phyloP scores from a whole-genome alignment of 257 asterid species.

The Gentiana straminea region DNA sequence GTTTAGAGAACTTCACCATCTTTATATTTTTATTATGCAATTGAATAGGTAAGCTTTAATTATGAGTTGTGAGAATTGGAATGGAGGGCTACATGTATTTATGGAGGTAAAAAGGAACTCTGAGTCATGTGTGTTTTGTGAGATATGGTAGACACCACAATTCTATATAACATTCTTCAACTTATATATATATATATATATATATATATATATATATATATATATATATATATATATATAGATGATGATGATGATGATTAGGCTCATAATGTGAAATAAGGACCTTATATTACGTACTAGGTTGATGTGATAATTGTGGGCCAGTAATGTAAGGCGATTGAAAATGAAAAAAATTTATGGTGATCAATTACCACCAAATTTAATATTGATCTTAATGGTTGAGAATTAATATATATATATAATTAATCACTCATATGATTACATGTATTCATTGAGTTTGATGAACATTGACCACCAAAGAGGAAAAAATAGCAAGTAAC shows the following conservation, averaged over 20 bases:
- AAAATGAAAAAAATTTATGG: background rate
- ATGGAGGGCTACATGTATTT: conserved; percentile 30
- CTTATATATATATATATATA: background rate
- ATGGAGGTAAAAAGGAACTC: conserved; percentile 41
- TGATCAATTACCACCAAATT: no score
- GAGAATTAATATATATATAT: no score
- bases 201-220: no score
- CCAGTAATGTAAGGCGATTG: conserved; percentile 15
- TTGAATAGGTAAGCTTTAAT: background rate
- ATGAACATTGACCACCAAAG: no score
- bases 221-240: background rate
- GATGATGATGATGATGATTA: conserved; percentile 5
- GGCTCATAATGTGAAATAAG: no score
- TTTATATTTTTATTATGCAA: background rate
- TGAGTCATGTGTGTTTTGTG: conserved; percentile 16
- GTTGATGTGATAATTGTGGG: no score
- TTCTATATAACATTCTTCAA: conserved; percentile 40
- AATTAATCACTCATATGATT: no score
- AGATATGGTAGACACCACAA: conserved; percentile 53
- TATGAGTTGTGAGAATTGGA: conserved; percentile 12
- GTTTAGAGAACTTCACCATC: conserved; percentile 89
- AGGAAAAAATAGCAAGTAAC: no score
- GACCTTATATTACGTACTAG: no score
- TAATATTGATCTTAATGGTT: no score
- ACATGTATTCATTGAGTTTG: no score